Evolutionary conservation across 2,329 filamentous ascomycete species (phyloP).

Genomic region (Aspergillus candidus): DNA sequence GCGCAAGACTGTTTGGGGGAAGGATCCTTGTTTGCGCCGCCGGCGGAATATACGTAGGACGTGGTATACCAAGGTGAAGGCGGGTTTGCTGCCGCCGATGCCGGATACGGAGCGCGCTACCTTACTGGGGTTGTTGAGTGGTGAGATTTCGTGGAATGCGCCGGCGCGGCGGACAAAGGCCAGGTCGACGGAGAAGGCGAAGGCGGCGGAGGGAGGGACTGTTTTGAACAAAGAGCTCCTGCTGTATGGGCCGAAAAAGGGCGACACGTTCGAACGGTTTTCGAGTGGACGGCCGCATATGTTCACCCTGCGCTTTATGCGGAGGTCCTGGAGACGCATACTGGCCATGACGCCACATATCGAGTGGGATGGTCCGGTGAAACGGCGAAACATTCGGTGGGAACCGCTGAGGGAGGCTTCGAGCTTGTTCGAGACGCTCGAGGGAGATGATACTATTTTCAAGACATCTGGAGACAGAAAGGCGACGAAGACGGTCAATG

Average conservation of each 20-base stretch:
- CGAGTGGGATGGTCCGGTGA: slow-evolving; percentile 14
- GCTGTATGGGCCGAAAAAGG: slow-evolving; percentile 32
- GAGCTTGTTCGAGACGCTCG: not conserved
- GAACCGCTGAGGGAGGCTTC: slow-evolving; percentile 15
- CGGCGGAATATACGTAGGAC: slow-evolving; percentile 30
- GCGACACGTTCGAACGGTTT: slow-evolving; percentile 28
- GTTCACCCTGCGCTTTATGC: slow-evolving; percentile 36
- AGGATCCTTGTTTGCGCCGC: slow-evolving; percentile 24
- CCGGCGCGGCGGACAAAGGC: slow-evolving; percentile 22
- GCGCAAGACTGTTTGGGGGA: slow-evolving; percentile 35
- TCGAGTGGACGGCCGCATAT: slow-evolving; percentile 34
- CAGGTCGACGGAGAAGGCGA: not conserved
- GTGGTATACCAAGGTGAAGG: slow-evolving; percentile 32
- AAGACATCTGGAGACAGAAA: no score
- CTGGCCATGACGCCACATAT: slow-evolving; percentile 28
- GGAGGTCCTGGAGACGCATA: slow-evolving; percentile 32
- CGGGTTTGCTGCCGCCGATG: slow-evolving; percentile 34
- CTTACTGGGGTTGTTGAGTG: slow-evolving; percentile 30
- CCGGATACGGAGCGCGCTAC: slow-evolving; percentile 31
- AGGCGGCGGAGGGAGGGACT: slow-evolving; percentile 1
- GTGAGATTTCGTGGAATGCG: slow-evolving; percentile 24
- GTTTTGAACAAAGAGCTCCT: slow-evolving; percentile 25
- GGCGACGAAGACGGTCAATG: no score
- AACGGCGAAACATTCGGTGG: slow-evolving; percentile 27
- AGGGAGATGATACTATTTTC: no score